Base-by-base conservation (phyloP, 2,329 filamentous ascomycete species). In the Fusarium longipes region DNA sequence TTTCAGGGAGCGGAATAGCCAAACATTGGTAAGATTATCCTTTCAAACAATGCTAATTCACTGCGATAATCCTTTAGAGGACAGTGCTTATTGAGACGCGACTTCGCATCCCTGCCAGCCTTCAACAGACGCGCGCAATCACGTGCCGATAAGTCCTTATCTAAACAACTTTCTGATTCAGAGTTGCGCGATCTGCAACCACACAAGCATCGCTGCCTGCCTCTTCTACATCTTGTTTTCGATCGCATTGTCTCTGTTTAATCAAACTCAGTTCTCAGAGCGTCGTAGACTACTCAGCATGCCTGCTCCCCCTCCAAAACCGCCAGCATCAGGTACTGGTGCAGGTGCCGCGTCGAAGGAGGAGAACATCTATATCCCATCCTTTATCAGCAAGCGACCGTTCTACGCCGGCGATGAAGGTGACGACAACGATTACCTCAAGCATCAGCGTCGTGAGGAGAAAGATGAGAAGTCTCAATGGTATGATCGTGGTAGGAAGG, bases 301-400 rank as follows among this genome's bases (percentile, higher is more conserved):
- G 56, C 47, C 64, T 5, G 76, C 77, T 4, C 77, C 77, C 7
- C 73, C 77, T 18, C 70, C 74, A 25, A 80, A 77, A 54, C 70
- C 75, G 8, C 75, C 78, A 44, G 71, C 78, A 9, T 38, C 65
- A 12, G 75, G 76, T 44, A 77, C 79, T 11, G 76, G 78, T 44
- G 79, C 80, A 6, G 76, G 78, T 53, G 79, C 80, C 8, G 80
- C 80, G 7, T 87, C 85, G 55, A 97, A 97, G 78, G 93, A 97
- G 79, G 93, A 96, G 80, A 99, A 99, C 85, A 90, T 97, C 78
- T 99, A 99, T 84, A 99, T 99, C 75, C 96, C 96, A 8, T 89
- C 92, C 53, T 99, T 97, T 85, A 99, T 99, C 82, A 94, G 93
- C 73, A 97, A 97, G 79, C 94, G 96, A 72, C 96, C 96, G 6